These are phyloP conservation scores for Capsicum chinense DNA, from an alignment of 257 asterid genomes.

Conservation along the genomic window DNA sequence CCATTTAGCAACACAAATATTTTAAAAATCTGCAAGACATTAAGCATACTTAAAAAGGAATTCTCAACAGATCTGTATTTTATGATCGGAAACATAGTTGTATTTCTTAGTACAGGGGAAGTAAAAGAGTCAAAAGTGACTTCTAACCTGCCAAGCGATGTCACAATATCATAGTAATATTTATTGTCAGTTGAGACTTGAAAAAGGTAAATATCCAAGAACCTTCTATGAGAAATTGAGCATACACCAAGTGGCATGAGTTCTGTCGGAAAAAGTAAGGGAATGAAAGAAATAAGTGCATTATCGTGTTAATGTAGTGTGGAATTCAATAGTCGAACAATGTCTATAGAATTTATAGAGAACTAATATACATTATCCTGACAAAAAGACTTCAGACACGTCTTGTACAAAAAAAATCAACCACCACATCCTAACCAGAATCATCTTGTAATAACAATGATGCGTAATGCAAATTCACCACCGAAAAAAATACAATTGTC, in stretches of 20 bases:
- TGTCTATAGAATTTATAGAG: too few species aligned
- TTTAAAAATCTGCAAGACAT: constrained; percentile 4
- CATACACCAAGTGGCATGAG: background rate
- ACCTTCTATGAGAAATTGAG: background rate
- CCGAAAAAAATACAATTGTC: too few species aligned
- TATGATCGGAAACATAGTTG: background rate
- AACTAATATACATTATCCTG: too few species aligned
- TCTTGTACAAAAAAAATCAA: too few species aligned
- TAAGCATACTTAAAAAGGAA: background rate
- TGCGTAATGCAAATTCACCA: too few species aligned
- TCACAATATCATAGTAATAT: constrained; percentile 59
- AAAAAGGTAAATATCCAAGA: constrained; percentile 29
- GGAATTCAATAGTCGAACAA: too few species aligned
- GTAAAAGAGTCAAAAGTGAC: constrained; percentile 27
- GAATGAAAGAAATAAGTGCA: constrained; percentile 8
- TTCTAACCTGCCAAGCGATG: constrained; percentile 75
- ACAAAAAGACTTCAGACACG: too few species aligned
- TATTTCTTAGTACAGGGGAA: background rate
- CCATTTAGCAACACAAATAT: background rate
- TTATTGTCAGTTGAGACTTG: constrained; percentile 70
- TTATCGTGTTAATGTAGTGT: too few species aligned
- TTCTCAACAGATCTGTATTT: background rate
- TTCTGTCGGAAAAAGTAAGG: background rate
- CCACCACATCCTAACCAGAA: too few species aligned
- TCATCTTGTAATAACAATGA: too few species aligned